A percentile compares a stretch with the other conserved stretches of the same genome.
Evolutionary conservation across 257 asterid species (phyloP).

Genomic region (Solanum chilense): DNA sequence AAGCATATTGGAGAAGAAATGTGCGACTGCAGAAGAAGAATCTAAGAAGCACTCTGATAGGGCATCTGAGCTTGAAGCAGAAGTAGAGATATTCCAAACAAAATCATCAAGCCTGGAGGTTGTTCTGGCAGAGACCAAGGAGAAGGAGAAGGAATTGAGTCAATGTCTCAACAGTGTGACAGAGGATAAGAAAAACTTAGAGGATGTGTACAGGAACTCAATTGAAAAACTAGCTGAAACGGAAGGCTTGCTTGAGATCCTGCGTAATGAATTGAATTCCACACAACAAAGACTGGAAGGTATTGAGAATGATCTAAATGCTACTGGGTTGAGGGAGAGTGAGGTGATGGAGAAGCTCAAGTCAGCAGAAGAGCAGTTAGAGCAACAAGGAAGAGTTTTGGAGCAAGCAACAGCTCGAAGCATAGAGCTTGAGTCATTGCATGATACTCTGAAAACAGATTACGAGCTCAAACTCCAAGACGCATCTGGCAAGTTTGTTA

Average conservation of each 20-base stretch:
- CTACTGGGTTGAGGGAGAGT: constrained; percentile 42
- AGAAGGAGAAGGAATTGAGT: constrained; percentile 48
- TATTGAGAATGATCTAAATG: constrained; percentile 51
- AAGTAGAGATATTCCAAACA: constrained; percentile 43
- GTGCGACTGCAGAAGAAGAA: constrained; percentile 39
- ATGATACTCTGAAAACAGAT: constrained; percentile 41
- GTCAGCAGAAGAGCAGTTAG: constrained; percentile 63
- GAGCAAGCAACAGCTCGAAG: constrained; percentile 47
- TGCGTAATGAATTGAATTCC: constrained; percentile 39
- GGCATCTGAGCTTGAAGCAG: constrained; percentile 57
- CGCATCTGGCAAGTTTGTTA: constrained; percentile 39
- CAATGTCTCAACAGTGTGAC: constrained; percentile 26
- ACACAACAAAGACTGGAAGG: constrained; percentile 53
- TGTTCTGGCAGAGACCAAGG: constrained; percentile 47
- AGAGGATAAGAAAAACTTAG: constrained; percentile 57
- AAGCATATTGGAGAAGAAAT: constrained; percentile 41
- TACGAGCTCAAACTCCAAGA: constrained; percentile 58
- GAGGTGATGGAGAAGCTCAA: constrained; percentile 56
- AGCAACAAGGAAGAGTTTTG: constrained; percentile 40
- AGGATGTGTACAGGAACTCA: constrained; percentile 32
- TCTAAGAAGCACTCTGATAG: constrained; percentile 27
- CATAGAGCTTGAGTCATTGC: constrained; percentile 54
- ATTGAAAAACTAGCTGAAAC: constrained; percentile 58
- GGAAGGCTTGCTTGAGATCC: constrained; percentile 44
- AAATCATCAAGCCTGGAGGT: constrained; percentile 60